phyloP scores from a whole-genome alignment of 2,329 filamentous ascomycete genomes.

The Penicillium digitatum region DNA sequence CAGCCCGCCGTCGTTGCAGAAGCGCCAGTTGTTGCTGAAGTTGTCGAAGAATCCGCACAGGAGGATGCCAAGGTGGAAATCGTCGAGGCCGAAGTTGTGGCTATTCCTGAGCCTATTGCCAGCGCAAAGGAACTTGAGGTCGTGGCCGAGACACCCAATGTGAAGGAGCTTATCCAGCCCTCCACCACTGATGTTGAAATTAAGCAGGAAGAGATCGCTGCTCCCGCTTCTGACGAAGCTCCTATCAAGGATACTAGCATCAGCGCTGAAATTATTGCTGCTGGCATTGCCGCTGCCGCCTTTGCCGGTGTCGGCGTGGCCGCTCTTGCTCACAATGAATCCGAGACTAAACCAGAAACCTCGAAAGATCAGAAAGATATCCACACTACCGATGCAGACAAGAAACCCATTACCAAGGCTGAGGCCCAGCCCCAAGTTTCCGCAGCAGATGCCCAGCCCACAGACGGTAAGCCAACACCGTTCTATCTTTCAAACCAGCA shows the following conservation, averaged over 20 bases:
- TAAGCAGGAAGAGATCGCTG: constrained; percentile 11
- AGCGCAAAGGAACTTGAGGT: not conserved
- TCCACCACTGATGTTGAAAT: not conserved
- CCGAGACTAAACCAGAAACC: constrained; percentile 9
- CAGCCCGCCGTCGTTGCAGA: not conserved
- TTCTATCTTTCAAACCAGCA: constrained; percentile 18
- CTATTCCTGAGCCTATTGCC: not conserved
- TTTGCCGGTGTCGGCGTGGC: constrained; percentile 24
- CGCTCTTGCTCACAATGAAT: constrained; percentile 19
- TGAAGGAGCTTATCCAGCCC: not conserved
- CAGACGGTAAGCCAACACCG: constrained; percentile 23
- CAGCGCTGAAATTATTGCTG: constrained; percentile 26
- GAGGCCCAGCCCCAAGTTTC: constrained; percentile 15
- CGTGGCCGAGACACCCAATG: not conserved
- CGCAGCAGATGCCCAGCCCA: constrained; percentile 17
- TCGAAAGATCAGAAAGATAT: constrained; percentile 10
- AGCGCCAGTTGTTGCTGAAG: not conserved
- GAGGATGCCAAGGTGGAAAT: not conserved
- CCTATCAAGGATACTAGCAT: constrained; percentile 18
- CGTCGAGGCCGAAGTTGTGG: not conserved
- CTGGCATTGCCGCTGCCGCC: constrained; percentile 23
- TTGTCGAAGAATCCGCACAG: not conserved
- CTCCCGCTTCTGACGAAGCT: constrained; percentile 1
- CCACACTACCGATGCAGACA: constrained; percentile 3
- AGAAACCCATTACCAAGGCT: constrained; percentile 8